Evolutionary conservation across 306 rosid genomes (phyloP), one percentile per base, ranked within the genome.

Genomic region (Medicago lupulina): DNA sequence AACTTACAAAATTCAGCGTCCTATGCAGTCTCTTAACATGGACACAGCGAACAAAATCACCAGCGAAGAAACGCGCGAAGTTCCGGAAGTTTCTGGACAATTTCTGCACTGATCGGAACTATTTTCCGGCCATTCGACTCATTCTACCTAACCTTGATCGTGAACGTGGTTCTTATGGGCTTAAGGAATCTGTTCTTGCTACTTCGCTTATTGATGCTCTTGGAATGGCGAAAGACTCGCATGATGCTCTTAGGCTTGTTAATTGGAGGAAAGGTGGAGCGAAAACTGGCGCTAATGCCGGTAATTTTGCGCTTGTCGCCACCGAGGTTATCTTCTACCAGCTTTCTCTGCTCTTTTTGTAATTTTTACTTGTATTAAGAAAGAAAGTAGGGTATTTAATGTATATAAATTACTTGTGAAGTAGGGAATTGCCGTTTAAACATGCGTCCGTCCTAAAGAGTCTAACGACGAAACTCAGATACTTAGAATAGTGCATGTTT

Each of bases 211-310:
- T 90, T 58, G 98, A 91, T 70, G 98, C 95, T 17, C 95, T 94
- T 39, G 91, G 90, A 78, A 83, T 94, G 80, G 78, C 98, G 17
- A 81, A 88, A 28, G 97, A 94, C 65, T 91, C 98, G 31, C 89
- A 83, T 6, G 98, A 94, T 69, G 96, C 97, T 39, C 76, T 82
- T 17, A 91, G 94, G 58, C 98, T 94, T 79, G 46, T 91, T 81
- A 91, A 94, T 71, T 94, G 98, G 98, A 91, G 98, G 43, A 94
- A 87, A 71, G 98, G 96, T 5, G 97, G 96, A 14, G 84, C 95
- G 9, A 79, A 76, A 49, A 78, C 96, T 28, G 97, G 97, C 8
- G 81, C 84, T 39, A 83, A 81, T 78, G 98, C 86, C 43, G 98
- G 98, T 0, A 91, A 94, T 78, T 94, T 91, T 47, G 86, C 98